Conservation (phyloP, 2,329 filamentous ascomycete genomes). For the Sclerotiophoma versabilis region DNA sequence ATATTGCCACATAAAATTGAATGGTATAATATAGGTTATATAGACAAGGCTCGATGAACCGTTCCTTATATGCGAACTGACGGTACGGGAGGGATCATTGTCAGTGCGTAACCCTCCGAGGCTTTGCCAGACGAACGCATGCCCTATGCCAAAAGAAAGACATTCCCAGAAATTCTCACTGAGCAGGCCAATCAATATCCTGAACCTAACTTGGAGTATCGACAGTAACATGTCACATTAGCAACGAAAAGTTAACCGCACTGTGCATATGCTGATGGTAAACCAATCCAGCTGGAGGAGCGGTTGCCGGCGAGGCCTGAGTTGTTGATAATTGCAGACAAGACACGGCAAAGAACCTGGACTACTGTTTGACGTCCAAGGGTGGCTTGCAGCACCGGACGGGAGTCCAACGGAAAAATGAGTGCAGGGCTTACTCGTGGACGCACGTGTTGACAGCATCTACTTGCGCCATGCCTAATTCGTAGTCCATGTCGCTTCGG, state of each 20-base stretch:
- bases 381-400: slow-evolving; percentile 5
- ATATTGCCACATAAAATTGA: not conserved
- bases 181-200: not conserved
- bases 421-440: not conserved
- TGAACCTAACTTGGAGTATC: not conserved
- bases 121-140: not conserved
- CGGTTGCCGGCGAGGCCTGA: not conserved
- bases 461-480: not conserved
- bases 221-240: not conserved
- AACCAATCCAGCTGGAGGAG: not conserved
- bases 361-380: slow-evolving; percentile 6
- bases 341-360: not conserved
- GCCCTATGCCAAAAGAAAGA: not conserved
- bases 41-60: not conserved
- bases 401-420: not conserved
- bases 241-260: not conserved
- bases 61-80: slow-evolving; percentile 4
- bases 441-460: not conserved
- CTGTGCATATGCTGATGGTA: not conserved
- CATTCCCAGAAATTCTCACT: not conserved
- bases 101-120: not conserved
- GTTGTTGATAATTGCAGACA: not conserved
- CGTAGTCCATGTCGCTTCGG: not conserved
- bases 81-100: not conserved
- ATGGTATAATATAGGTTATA: not conserved